phyloP scores from a whole-genome alignment of 768 basidiomycete species.

The Panaeolus cyanescens region DNA sequence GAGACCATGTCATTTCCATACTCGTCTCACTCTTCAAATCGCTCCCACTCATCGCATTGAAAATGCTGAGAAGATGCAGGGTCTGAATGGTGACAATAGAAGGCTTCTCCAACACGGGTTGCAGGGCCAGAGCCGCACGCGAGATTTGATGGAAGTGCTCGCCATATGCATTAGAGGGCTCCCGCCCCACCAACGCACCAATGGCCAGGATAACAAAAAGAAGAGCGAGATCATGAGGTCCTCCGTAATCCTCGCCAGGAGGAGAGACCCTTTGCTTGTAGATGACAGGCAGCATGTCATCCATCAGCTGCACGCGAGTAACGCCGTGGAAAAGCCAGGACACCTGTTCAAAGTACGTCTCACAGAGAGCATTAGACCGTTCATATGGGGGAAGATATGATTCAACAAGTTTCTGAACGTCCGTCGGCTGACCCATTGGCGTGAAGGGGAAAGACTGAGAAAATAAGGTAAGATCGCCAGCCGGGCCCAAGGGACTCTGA shows the following conservation, averaged over 20 bases:
- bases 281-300: conserved; percentile 63
- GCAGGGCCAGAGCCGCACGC: conserved; percentile 63
- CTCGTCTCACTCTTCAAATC: conserved; percentile 63
- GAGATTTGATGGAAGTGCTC: conserved; percentile 72
- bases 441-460: conserved; percentile 67
- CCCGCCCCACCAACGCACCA: conserved; percentile 46
- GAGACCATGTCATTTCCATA: conserved; percentile 73
- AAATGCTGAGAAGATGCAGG: conserved; percentile 68
- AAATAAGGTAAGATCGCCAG: conserved; percentile 44
- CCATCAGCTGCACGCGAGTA: conserved; percentile 60
- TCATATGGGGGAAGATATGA: conserved; percentile 54
- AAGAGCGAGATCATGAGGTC: conserved; percentile 53
- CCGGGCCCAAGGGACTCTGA: conserved; percentile 18
- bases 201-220: conserved; percentile 59
- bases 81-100: conserved; percentile 71
- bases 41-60: conserved; percentile 69
- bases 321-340: conserved; percentile 67
- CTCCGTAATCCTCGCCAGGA: conserved; percentile 36
- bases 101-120: conserved; percentile 72
- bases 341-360: conserved; percentile 64
- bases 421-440: conserved; percentile 49
- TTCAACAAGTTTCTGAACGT: conserved; percentile 52
- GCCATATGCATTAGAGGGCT: conserved; percentile 39
- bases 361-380: conserved; percentile 54
- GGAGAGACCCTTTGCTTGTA: conserved; percentile 53